These are phyloP conservation scores for Voacanga thouarsii DNA, from an alignment of 257 asterid genomes.

Conservation along the genomic window DNA sequence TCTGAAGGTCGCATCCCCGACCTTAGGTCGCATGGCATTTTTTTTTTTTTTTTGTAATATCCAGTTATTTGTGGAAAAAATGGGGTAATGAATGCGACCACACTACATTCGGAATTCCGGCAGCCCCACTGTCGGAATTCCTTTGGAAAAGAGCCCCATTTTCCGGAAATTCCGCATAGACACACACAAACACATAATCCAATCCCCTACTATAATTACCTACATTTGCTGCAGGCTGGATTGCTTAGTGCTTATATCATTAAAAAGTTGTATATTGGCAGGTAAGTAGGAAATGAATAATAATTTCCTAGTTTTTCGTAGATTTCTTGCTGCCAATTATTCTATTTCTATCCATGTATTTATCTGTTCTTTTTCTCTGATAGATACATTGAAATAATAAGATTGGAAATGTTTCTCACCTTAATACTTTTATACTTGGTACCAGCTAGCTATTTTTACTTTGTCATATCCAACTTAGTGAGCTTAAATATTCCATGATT, in stretches of 20 bases:
- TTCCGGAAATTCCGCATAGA: too few species aligned
- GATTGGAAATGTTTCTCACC: background rate
- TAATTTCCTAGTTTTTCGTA: too few species aligned
- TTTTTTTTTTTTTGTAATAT: too few species aligned
- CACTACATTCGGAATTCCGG: too few species aligned
- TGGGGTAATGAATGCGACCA: too few species aligned
- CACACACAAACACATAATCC: background rate
- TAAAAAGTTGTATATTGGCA: conserved; percentile 43
- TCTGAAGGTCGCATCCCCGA: too few species aligned
- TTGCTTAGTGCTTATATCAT: conserved; percentile 43
- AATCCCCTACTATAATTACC: background rate
- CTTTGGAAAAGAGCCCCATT: too few species aligned
- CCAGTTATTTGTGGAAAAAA: too few species aligned
- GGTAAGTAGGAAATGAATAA: conserved; percentile 17
- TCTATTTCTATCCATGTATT: background rate
- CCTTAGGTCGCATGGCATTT: too few species aligned
- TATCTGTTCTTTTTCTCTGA: background rate
- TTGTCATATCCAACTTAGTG: background rate
- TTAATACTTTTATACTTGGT: background rate
- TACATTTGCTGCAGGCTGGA: conserved; percentile 37
- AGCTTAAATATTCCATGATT: background rate
- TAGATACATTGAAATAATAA: background rate
- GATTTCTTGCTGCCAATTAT: background rate
- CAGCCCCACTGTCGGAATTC: too few species aligned
- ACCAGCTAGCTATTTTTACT: background rate